Conservation (phyloP, 2,329 filamentous ascomycete species). For the Hypomyces rosellus region DNA sequence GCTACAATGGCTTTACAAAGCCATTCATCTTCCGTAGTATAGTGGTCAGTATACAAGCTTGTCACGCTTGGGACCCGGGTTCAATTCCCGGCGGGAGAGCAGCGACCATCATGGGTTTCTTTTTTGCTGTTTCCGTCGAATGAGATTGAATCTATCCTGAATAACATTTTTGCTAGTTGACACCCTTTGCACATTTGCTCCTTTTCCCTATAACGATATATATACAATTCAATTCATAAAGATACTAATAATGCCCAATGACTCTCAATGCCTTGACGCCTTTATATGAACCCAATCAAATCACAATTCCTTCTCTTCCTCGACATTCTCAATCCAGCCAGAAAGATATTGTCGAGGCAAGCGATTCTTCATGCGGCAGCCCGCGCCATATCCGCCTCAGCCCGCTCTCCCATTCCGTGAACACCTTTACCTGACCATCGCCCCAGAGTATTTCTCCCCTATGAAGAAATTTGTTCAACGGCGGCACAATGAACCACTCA, state of each 20-base stretch:
- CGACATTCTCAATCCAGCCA: neutral
- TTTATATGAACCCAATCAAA: neutral
- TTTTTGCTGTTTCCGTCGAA: neutral
- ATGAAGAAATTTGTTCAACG: conserved; percentile 28
- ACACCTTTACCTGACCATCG: conserved; percentile 25
- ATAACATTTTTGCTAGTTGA: neutral
- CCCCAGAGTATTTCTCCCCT: conserved; percentile 33
- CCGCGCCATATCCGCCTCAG: conserved; percentile 25
- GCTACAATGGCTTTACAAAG: conserved; percentile 11
- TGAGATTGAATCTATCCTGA: neutral
- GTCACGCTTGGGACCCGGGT: conserved; percentile 20
- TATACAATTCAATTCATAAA: neutral
- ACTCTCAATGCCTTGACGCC: neutral
- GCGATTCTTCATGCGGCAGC: neutral
- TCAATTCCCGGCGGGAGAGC: conserved; percentile 20
- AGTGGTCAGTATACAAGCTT: conserved; percentile 21
- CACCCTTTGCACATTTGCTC: neutral
- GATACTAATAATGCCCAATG: neutral
- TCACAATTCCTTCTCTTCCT: neutral
- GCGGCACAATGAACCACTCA: conserved; percentile 33
- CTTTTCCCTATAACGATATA: neutral
- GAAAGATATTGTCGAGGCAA: neutral
- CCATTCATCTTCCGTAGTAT: conserved; percentile 18
- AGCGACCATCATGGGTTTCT: conserved; percentile 5
- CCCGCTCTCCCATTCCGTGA: conserved; percentile 31